Evolutionary conservation across 495 filamentous ascomycete species (phyloP).

Genomic region (Pseudevernia furfuracea): DNA sequence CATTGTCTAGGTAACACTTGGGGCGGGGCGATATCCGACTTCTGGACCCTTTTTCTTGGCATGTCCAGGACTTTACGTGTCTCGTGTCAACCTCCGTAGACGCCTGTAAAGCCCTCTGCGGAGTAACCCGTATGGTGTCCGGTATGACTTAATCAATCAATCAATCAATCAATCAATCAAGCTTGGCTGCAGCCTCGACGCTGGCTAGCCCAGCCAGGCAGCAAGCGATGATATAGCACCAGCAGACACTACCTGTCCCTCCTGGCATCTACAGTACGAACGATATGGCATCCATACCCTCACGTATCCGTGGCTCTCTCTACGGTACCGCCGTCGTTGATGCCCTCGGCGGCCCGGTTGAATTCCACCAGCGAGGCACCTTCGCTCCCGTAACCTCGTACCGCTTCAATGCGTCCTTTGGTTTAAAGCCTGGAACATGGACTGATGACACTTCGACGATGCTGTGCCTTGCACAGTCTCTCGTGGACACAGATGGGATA

Average conservation of each 20-base stretch:
- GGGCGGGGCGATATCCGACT: too few species aligned
- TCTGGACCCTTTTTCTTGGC: too few species aligned
- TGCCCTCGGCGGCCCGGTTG: conserved; percentile 43
- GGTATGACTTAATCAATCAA: too few species aligned
- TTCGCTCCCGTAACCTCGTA: conserved; percentile 35
- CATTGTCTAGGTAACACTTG: too few species aligned
- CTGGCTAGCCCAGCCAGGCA: not conserved
- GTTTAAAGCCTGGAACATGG: conserved; percentile 33
- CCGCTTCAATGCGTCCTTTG: conserved; percentile 25
- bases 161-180: too few species aligned
- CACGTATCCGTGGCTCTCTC: conserved; percentile 36
- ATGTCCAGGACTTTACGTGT: too few species aligned
- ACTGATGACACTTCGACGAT: conserved; percentile 46
- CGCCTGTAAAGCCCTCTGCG: too few species aligned
- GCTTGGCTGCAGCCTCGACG: not conserved
- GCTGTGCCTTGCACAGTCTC: conserved; percentile 38
- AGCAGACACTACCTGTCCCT: not conserved
- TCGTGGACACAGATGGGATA: conserved; percentile 30
- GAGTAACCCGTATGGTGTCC: too few species aligned
- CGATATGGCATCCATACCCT: conserved; percentile 9
- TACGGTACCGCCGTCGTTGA: conserved; percentile 41
- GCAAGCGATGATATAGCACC: not conserved
- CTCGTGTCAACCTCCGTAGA: not conserved
- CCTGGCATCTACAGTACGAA: not conserved
- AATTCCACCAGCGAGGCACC: conserved; percentile 34